Base-by-base conservation (phyloP, 2,329 filamentous ascomycete genomes). In the Neopestalotiopsis rosae region DNA sequence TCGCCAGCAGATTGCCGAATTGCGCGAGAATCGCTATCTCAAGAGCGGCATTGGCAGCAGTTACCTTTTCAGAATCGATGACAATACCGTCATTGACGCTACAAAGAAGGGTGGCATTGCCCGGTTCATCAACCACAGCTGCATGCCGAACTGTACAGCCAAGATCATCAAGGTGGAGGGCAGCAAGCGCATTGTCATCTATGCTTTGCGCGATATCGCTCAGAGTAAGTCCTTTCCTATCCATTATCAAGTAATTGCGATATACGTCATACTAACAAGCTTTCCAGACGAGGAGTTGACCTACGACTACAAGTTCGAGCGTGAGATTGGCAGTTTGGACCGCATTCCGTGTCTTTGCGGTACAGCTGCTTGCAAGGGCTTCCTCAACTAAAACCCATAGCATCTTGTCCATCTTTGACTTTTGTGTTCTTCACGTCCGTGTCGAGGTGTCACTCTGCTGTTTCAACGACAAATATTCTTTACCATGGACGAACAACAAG, bases 281-380 rank as follows among this genome's bases (percentile, higher is more conserved):
- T 78, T 65, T 66, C 71, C 78, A 99, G 96, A 98, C 80, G 96
- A 99, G 83, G 96, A 99, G 86, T 90, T 99, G 80, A 99, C 96
- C 2, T 99, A 99, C 84, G 96, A 99, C 85, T 99, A 99, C 88
- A 99, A 99, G 82, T 99, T 99, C 81, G 96, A 99, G 85, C 93
- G 96, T 76, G 96, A 99, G 82, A 94, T 97, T 77, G 94, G 94
- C 77, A 97, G 94, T 74, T 89, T 94, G 72, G 96, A 99, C 81
- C 94, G 96, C 72, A 98, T 99, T 76, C 96, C 96, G 65, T 99
- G 96, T 85, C 90, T 99, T 65, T 99, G 96, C 81, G 96, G 96
- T 70, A 98, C 95, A 58, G 90, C 95, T 38, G 94, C 94, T 62
- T 99, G 96, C 86, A 99, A 99, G 86, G 96, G 96, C 72, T 99